phyloP scores from a whole-genome alignment of 805 yeast genomes.

The Candida schatavii region DNA sequence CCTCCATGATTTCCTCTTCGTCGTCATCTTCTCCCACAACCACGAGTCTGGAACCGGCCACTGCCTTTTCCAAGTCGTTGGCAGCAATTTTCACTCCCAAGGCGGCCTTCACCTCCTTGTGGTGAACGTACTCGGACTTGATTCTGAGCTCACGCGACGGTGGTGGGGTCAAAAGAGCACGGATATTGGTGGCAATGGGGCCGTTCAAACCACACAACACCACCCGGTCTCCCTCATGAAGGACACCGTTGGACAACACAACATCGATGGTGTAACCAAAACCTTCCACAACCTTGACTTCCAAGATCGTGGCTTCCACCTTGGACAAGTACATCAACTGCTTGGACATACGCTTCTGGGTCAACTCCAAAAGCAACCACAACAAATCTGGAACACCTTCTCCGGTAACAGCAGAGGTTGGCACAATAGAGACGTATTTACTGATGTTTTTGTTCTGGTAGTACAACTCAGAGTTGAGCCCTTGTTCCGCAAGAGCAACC shows the following conservation, averaged over 20 bases:
- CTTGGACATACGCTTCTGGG: constrained; percentile 98
- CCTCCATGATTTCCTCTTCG: constrained; percentile 96
- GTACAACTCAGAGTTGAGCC: constrained; percentile 94
- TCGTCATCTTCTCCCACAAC: constrained; percentile 97
- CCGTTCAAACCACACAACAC: constrained; percentile 98
- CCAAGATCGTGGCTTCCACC: constrained; percentile 94
- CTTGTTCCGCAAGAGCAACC: constrained; percentile 94
- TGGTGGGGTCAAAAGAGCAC: constrained; percentile 97
- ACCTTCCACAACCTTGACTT: constrained; percentile 98
- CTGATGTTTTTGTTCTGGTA: constrained; percentile 93
- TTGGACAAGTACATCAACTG: constrained; percentile 94
- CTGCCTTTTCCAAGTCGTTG: constrained; percentile 95
- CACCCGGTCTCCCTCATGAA: constrained; percentile 92
- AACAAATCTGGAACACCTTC: constrained; percentile 99
- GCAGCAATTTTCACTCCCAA: constrained; percentile 99
- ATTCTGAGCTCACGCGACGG: constrained; percentile 94
- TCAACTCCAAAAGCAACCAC: constrained; percentile 90
- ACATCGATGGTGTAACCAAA: constrained; percentile 98
- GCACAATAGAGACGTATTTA: constrained; percentile 92
- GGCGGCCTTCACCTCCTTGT: constrained; percentile 98
- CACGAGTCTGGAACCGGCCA: constrained; percentile 94
- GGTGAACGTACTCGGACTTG: constrained; percentile 94
- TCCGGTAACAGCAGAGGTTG: constrained; percentile 98
- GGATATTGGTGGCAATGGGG: constrained; percentile 92
- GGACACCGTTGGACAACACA: constrained; percentile 91